Base-by-base conservation (phyloP, 495 filamentous ascomycete species). In the Penicillium crystallinum region DNA sequence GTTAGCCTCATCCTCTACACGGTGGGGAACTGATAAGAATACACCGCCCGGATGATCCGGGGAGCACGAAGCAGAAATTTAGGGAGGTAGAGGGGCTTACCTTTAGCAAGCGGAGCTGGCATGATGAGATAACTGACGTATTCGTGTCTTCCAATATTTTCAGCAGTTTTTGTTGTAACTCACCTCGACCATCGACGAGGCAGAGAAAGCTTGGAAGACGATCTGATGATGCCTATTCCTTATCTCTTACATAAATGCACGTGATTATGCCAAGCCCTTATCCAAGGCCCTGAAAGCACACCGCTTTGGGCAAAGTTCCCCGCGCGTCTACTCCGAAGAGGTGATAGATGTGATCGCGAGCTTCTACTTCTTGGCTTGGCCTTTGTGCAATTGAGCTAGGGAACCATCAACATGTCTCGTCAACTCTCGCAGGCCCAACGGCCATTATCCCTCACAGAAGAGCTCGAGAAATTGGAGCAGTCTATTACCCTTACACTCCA, bases 401-500 rank as follows among this genome's bases (percentile, higher is more conserved):
- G 35, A 29, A 25, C 17, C 15, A 22, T 23, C 37, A 61, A 29
- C 6, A 82, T 82, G 80, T 77, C 79, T 41, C 78, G 76, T 31
- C 74, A 67, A 47, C 72, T 74, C 14, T 66, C 75, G 4, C 74
- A 81, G 1, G 68, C 81, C 7, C 73, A 80, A 46, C 79, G 90
- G 37, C 85, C 81, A 19, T 74, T 96, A 46, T 86, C 88, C 5
- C 77, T 97, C 51, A 93, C 92, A 0, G 93, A 97, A 61, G 93
- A 98, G 74, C 77, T 98, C 18, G 93, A 98, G 75, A 96, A 89
- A 65, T 72, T 98, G 12, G 93, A 98, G 64, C 95, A 97, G 65
- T 91, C 87, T 31, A 97, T 98, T 62, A 98, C 93, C 12, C 79
- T 97, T 34, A 97, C 93, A 3, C 78, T 98, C 0, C 93, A 98